Evolutionary conservation across 2,329 filamentous ascomycete species (phyloP), one percentile per base, ranked within the genome.

Genomic region (Beauveria caledonica): DNA sequence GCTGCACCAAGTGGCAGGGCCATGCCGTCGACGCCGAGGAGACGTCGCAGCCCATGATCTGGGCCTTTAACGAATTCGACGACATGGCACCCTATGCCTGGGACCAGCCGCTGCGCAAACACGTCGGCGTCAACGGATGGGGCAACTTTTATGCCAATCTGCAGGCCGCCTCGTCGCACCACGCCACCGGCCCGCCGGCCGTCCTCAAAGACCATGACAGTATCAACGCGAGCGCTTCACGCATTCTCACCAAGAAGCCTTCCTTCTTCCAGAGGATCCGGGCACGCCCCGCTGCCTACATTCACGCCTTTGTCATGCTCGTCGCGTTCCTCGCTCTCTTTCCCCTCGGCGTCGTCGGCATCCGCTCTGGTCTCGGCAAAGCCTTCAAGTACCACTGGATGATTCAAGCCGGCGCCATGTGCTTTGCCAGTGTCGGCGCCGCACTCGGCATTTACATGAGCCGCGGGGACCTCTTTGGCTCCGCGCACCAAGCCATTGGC

Each of bases 71-170:
- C 51, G 44, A 39, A 13, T 8, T 39, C 27, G 55, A 62, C 27
- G 56, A 62, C 51, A 53, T 62, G 49, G 44, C 56, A n/a, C 56
- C 61, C 2, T 60, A 55, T 48, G 44, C 56, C 19, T 44, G 42
- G 36, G 51, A 62, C 39, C 49, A 60, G 57, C 44, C 29, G 25
- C 57, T 62, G 19, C 50, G 40, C 51, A 55, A 46, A 36, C 61
- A 62, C 61, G 50, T 48, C 19, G 58, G 58, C n/a, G 9, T 44
- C 39, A 55, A 56, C 45, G 61, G 61, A 36, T 55, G 44, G 61
- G 61, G 61, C 27, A 29, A 46, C 57, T 62, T 62, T 13, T 62
- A 62, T 39, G 57, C 52, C 33, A 55, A 62, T n/a, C 52, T 62
- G 15, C 36, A 36, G 6, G 51, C 50, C 6, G 56, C 61, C 15